Evolutionary conservation across 75 land plant species (phyloP), one percentile per base, ranked within the genome.

Genomic region (Isoetes taiwanensis): DNA sequence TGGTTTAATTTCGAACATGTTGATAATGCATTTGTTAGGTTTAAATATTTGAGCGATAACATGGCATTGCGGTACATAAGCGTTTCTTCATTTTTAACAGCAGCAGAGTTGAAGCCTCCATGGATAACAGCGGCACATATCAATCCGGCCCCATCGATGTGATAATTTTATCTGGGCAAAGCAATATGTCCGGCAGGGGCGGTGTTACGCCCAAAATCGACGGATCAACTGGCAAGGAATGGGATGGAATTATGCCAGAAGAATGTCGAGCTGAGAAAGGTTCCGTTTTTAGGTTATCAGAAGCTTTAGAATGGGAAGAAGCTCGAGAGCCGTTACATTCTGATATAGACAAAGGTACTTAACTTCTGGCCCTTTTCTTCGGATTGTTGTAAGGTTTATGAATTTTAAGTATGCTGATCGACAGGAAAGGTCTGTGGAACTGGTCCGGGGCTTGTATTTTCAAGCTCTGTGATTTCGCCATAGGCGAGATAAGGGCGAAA

Each of bases 121-220:
- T n/a, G n/a, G n/a, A n/a, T n/a, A n/a, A n/a, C n/a, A n/a, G n/a
- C n/a, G n/a, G n/a, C n/a, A n/a, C n/a, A n/a, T n/a, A n/a, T n/a
- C n/a, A n/a, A n/a, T n/a, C n/a, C n/a, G n/a, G n/a, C n/a, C n/a
- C 34, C 31, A 1, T 69, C 41, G 65, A 78, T 46, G 57, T 85
- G 14, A 76, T 82, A 67, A 77, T 89, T 50, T 59, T 89, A 1
- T 75, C 97, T 32, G 97, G 97, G 2, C 97, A 90, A 65, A 90
- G 97, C 82, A 90, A 90, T 78, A 90, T 90, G 94, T 54, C 97
- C 14, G 97, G 97, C n/a, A 82, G 97, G 17, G 97, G 97, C 5
- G 94, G 88, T 31, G 77, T 86, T 1, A 34, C 40, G 3, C 0
- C 43, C 20, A 57, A 43, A 12, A 56, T 28, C n/a, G 19, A 40